Evolutionary conservation across 805 yeast genomes (phyloP), one percentile per base, ranked within the genome.

Genomic region (Wickerhamiella azyma): DNA sequence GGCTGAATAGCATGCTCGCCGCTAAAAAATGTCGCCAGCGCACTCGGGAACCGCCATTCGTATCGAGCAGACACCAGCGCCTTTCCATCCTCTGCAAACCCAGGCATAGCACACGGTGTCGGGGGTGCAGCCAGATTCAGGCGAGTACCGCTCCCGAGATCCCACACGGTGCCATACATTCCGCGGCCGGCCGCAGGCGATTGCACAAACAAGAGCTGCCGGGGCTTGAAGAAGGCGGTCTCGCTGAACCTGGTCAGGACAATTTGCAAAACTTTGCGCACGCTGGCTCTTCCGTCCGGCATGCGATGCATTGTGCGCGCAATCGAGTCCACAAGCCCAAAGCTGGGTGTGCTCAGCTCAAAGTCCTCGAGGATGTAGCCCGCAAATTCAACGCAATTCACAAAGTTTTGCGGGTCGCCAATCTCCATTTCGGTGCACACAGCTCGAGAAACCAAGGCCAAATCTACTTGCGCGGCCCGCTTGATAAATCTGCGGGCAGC

Each of bases 171-270:
- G 3, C 19, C 37, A 18, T 21, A 35, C 2, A 10, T 14, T 1
- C 18, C 36, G 8, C 13, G 10, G 17, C 19, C 14, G 28, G n/a
- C 3, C 8, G 36, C 37, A 1, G 38, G 39, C 24, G 32, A 16
- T 9, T 16, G 38, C 2, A 45, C 41, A 9, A 45, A 32, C 9
- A 48, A 13, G 6, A 45, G 16, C 35, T 48, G 51, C 10, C 41
- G 43, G 18, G 33, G 26, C 32, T 42, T 42, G 36, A 45, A 37
- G 35, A 48, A 48, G n/a, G 42, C 37, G 5, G 24, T 29, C 2
- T 29, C 13, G 3, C 41, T 37, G 30, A 41, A 45, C 13, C 10
- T 19, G 13, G n/a, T n/a, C 4, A 40, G 41, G 3, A 45, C 24
- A 5, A 29, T 19, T 8, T 44, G 38, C 9, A 48, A n/a, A 2